phyloP scores from a whole-genome alignment of 2,329 filamentous ascomycete genomes.

The Blumeriella jaapii region DNA sequence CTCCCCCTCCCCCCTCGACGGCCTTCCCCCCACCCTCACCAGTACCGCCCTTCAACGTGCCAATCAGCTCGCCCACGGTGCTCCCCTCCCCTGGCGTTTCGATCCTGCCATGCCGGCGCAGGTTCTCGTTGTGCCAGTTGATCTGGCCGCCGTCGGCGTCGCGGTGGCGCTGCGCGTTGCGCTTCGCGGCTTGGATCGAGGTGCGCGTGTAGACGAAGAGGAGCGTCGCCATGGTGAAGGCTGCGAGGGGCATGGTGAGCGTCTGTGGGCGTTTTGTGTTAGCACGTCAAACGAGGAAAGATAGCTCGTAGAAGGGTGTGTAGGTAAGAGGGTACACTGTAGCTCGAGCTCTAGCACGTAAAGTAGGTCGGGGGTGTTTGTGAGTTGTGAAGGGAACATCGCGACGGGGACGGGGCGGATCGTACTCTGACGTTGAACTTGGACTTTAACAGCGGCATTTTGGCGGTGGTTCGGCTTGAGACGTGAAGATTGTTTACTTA shows the following conservation, averaged over 20 bases:
- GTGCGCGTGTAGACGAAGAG: constrained; percentile 49
- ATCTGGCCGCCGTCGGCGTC: constrained; percentile 45
- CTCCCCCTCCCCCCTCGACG: background rate
- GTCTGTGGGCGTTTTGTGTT: constrained; percentile 13
- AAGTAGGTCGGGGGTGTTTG: too few species aligned
- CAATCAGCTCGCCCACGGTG: constrained; percentile 25
- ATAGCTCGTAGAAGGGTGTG: too few species aligned
- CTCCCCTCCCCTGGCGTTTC: constrained; percentile 29
- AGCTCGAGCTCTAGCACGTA: too few species aligned
- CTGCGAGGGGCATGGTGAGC: constrained; percentile 38
- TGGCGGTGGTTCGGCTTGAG: too few species aligned
- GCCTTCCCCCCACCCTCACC: constrained; percentile 2
- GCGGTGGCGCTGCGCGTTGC: constrained; percentile 48
- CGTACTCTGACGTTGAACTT: too few species aligned
- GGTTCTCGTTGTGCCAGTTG: constrained; percentile 41
- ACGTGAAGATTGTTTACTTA: too few species aligned
- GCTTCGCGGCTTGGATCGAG: constrained; percentile 54
- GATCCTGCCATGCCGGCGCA: constrained; percentile 39
- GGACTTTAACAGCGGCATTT: too few species aligned
- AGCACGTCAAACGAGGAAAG: too few species aligned
- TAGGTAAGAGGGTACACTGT: too few species aligned
- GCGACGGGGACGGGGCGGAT: too few species aligned
- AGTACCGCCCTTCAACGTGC: constrained; percentile 11
- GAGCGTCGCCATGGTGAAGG: constrained; percentile 42
- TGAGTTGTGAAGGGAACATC: too few species aligned